Conservation (phyloP, 805 yeast species). For the Zygotorulaspora sp. region DNA sequence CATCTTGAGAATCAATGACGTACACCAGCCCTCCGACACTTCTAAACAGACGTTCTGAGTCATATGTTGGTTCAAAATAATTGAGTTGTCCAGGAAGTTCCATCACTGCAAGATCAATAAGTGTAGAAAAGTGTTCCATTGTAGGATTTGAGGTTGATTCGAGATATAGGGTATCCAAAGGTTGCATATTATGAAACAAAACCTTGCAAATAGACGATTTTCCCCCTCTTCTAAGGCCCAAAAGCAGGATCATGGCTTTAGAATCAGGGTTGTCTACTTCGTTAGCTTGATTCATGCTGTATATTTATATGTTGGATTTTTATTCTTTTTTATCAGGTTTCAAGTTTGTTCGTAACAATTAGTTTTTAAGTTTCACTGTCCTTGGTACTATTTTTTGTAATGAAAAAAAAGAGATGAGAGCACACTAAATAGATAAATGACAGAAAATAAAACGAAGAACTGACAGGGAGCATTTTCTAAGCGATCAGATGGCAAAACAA, state of each 20-base stretch:
- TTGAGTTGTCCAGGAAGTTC: conserved; percentile 94
- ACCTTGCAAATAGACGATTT: conserved; percentile 95
- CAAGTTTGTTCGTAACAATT: too few relatives aligned
- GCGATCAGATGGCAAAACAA: conserved; percentile 22
- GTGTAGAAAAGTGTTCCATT: conserved; percentile 73
- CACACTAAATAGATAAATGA: too few relatives aligned
- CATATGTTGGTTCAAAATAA: conserved; percentile 80
- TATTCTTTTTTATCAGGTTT: background rate
- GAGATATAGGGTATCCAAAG: conserved; percentile 83
- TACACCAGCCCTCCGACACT: conserved; percentile 88
- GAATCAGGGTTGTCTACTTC: conserved; percentile 37
- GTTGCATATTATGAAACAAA: conserved; percentile 94
- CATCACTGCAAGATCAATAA: conserved; percentile 83
- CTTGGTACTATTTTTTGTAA: too few relatives aligned
- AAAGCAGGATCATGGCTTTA: conserved; percentile 75
- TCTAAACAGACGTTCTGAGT: conserved; percentile 68
- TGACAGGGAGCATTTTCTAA: too few relatives aligned
- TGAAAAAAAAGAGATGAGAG: too few relatives aligned
- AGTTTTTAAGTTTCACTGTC: too few relatives aligned
- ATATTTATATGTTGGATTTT: background rate
- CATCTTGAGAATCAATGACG: conserved; percentile 94
- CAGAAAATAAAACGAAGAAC: too few relatives aligned
- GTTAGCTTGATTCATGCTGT: conserved; percentile 1
- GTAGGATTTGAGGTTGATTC: conserved; percentile 90
- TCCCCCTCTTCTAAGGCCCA: conserved; percentile 90